Evolutionary conservation across 2,329 filamentous ascomycete species (phyloP), one percentile per base, ranked within the genome.

Genomic region (Ophiocordyceps robertsii): DNA sequence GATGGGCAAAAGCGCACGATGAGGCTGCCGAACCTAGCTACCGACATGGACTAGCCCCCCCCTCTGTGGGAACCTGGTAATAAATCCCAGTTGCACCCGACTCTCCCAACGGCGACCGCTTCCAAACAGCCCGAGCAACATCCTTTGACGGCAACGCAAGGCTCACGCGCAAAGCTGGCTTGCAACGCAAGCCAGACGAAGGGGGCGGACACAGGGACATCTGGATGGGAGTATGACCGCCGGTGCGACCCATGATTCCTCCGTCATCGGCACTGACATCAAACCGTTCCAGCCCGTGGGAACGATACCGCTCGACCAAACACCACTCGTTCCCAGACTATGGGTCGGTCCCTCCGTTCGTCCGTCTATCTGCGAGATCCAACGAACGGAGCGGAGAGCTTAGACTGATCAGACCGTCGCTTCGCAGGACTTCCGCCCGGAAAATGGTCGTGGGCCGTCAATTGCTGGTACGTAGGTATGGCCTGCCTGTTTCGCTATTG

Each of bases 291-390:
- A 64, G 61, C 51, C 52, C 59, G 41, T 49, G 56, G 43, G 49
- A 50, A 42, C 56, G 61, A 45, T 65, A 66, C 46, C 45, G 52
- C 42, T 65, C 40, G 13, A 14, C 61, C 44, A 47, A 58, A 44
- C 56, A 56, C 47, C 55, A 57, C 51, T 64, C 60, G 45, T 62
- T 63, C 49, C 63, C 63, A 40, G 63, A 66, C 53, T 66, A 66
- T 65, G 62, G 59, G 63, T 65, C 59, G 42, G 52, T 45, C 24
- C 24, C 3, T 27, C 9, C 24, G 24, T 44, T 47, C 39, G 19
- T 19, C 19, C 19, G 19, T 19, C 19, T 19, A 19, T 19, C n/a
- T n/a, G 38, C 39, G 38, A 32, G 27, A 6, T 10, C 21, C 38
- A 38, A 29, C 21, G 9, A 16, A 6, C 16, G 24, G 10, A 13